phyloP scores from a whole-genome alignment of 164 flowering plant genomes.

The Brasenia schreberi region DNA sequence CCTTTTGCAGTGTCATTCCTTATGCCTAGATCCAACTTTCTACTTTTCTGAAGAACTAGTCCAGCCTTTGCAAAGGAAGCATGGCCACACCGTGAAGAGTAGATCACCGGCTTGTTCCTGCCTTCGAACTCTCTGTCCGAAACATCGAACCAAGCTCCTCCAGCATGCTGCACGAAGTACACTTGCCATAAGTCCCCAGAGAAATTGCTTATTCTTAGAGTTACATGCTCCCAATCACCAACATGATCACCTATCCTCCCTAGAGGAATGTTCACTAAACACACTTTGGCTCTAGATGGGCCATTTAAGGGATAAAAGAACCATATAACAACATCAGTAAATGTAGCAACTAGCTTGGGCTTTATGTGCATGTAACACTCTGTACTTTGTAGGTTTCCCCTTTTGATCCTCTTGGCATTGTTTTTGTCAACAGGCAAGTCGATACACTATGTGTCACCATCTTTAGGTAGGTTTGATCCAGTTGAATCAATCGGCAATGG shows the following conservation, averaged over 20 bases:
- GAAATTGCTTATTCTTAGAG: constrained; percentile 44
- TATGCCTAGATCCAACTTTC: constrained; percentile 22
- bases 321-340: constrained; percentile 69
- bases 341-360: constrained; percentile 61
- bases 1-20: constrained; percentile 33
- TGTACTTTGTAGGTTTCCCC: constrained; percentile 38
- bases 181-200: constrained; percentile 31
- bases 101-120: constrained; percentile 26
- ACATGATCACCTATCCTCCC: constrained; percentile 48
- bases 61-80: constrained; percentile 29
- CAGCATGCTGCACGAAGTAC: constrained; percentile 29
- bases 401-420: constrained; percentile 37
- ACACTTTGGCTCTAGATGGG: constrained; percentile 27
- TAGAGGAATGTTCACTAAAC: constrained; percentile 16
- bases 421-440: constrained; percentile 49
- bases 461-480: constrained; percentile 78
- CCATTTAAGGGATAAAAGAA: constrained; percentile 76
- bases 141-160: constrained; percentile 28
- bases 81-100: constrained; percentile 41
- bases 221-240: constrained; percentile 57
- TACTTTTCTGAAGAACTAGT: constrained; percentile 23
- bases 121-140: constrained; percentile 29
- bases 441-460: constrained; percentile 69
- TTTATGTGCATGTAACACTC: constrained; percentile 56
- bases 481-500: constrained; percentile 35